Percentiles rank a stretch among this genome's conserved stretches.
Conservation (phyloP, 1,284 basidiomycete genomes). For the Cryptococcus deneoformans region DNA sequence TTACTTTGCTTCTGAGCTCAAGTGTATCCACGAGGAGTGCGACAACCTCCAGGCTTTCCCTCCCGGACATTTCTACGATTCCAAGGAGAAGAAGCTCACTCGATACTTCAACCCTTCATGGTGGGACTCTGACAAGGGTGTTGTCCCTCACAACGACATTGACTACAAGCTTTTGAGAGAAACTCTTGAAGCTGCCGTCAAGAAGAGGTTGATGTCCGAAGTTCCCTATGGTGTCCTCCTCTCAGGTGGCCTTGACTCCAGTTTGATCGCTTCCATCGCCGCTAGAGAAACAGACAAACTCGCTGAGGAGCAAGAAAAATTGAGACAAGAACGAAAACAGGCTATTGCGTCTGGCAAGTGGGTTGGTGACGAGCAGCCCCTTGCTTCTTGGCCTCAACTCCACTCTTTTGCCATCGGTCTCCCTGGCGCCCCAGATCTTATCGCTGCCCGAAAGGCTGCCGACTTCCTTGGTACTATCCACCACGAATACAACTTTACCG, state of each 20-base stretch:
- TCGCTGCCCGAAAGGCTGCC: conserved; percentile 93
- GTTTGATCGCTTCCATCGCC: conserved; percentile 95
- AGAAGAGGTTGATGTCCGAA: conserved; percentile 97
- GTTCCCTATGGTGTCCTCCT: conserved; percentile 98
- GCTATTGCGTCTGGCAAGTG: conserved; percentile 38
- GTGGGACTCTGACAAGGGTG: conserved; percentile 70
- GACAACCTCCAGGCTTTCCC: conserved; percentile 95
- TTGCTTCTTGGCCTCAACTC: conserved; percentile 91
- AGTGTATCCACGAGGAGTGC: conserved; percentile 88
- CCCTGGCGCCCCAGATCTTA: conserved; percentile 87
- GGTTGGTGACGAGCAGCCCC: conserved; percentile 55
- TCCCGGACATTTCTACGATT: conserved; percentile 94
- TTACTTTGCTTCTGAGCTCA: conserved; percentile 96
- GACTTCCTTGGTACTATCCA: conserved; percentile 92
- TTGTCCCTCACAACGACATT: conserved; percentile 62
- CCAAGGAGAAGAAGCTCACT: conserved; percentile 66
- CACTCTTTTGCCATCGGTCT: conserved; percentile 99
- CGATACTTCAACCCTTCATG: conserved; percentile 84
- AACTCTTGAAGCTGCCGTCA: conserved; percentile 85
- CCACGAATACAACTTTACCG: conserved; percentile 98
- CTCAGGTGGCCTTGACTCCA: conserved; percentile 93
- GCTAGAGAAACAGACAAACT: conserved; percentile 94
- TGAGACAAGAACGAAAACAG: conserved; percentile 54
- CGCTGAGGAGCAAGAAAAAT: conserved; percentile 70
- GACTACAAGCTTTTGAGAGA: conserved; percentile 74